Evolutionary conservation across 306 rosid genomes (phyloP).

Genomic region (Castanea mollissima): DNA sequence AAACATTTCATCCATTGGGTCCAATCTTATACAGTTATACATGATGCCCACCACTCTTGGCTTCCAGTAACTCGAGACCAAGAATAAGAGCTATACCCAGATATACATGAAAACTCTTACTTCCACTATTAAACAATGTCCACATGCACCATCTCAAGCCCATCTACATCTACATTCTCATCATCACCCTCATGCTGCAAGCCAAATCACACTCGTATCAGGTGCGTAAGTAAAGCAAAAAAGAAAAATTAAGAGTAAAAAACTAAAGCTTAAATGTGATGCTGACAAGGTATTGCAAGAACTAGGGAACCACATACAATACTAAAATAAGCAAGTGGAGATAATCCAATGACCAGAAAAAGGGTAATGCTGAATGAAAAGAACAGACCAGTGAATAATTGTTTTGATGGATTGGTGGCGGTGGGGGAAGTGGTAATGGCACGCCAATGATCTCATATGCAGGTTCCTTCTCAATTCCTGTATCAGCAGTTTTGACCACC

Average conservation of each 20-base stretch:
- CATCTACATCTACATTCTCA: slow-evolving; percentile 62
- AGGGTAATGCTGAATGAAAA: neutral
- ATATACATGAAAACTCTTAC: neutral
- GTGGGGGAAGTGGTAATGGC: slow-evolving; percentile 57
- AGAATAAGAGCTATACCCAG: neutral
- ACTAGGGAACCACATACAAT: neutral
- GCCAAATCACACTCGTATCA: slow-evolving; percentile 22
- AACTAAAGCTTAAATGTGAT: neutral
- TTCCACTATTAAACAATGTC: slow-evolving; percentile 14
- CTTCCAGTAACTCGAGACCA: neutral
- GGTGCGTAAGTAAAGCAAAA: slow-evolving; percentile 7
- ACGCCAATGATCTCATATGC: slow-evolving; percentile 30
- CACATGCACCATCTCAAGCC: slow-evolving; percentile 33
- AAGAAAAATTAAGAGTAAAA: neutral
- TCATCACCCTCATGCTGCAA: slow-evolving; percentile 71
- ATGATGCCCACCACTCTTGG: neutral
- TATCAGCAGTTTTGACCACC: slow-evolving; percentile 30
- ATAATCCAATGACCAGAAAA: neutral
- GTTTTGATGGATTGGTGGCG: slow-evolving; percentile 38
- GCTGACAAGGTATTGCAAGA: neutral
- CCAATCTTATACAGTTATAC: neutral
- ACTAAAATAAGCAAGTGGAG: neutral
- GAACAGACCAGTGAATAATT: slow-evolving; percentile 60
- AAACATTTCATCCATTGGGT: neutral
- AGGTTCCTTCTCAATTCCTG: slow-evolving; percentile 40